phyloP scores from a whole-genome alignment of 164 flowering plant species.

The Umbilicus rupestris region DNA sequence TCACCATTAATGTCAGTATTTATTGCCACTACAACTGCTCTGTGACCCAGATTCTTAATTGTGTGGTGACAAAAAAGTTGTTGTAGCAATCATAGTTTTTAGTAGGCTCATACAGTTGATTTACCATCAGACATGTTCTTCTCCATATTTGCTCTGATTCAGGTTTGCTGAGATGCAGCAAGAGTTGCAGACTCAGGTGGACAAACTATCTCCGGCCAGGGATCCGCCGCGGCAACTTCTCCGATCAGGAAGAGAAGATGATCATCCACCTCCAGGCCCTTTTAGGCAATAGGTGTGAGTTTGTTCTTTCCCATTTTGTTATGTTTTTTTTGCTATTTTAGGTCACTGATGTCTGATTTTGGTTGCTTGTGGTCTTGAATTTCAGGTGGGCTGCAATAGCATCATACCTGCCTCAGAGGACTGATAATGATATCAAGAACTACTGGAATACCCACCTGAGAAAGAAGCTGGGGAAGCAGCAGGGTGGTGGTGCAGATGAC shows the following conservation, averaged over 20 bases:
- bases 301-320: not conserved
- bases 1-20: constrained; percentile 14
- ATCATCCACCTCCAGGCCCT: constrained; percentile 94
- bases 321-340: constrained; percentile 2
- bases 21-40: not conserved
- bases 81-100: not conserved
- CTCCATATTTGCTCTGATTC: constrained; percentile 11
- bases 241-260: constrained; percentile 90
- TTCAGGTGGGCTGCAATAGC: constrained; percentile 96
- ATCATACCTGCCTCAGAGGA: constrained; percentile 79
- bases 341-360: not conserved
- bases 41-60: not conserved
- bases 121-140: constrained; percentile 10
- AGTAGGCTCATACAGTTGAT: not conserved
- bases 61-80: not conserved
- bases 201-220: constrained; percentile 93
- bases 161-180: constrained; percentile 87
- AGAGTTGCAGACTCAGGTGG: constrained; percentile 88
- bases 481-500: constrained; percentile 21
- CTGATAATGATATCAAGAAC: constrained; percentile 81
- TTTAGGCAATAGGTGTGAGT: constrained; percentile 65
- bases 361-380: not conserved
- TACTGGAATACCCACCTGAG: constrained; percentile 86
- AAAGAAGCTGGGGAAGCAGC: constrained; percentile 53
- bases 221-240: constrained; percentile 74